phyloP scores from a whole-genome alignment of 2,329 filamentous ascomycete genomes.

The Leptographium lundbergii region DNA sequence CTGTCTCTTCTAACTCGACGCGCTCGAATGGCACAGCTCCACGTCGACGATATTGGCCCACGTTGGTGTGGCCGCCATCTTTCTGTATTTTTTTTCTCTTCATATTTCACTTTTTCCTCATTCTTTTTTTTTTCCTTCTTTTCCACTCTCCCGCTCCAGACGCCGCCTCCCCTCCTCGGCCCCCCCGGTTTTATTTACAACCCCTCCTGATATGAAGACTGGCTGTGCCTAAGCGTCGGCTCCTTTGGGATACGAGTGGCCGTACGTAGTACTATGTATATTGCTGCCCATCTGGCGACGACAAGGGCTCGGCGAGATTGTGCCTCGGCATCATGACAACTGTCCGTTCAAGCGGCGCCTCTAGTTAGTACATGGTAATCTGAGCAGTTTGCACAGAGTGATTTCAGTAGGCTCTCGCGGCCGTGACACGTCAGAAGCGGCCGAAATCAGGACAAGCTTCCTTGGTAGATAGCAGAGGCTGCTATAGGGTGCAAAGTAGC shows the following conservation, averaged over 20 bases:
- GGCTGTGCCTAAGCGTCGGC: too few relatives aligned
- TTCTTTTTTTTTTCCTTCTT: neutral
- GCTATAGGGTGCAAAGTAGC: too few relatives aligned
- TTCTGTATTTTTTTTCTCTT: neutral
- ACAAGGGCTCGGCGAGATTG: too few relatives aligned
- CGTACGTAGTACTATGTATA: too few relatives aligned
- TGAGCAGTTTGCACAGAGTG: neutral
- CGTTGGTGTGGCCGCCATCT: neutral
- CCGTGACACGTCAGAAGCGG: neutral
- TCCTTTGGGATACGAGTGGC: too few relatives aligned
- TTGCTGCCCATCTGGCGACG: too few relatives aligned
- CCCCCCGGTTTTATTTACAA: too few relatives aligned
- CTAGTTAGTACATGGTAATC: too few relatives aligned
- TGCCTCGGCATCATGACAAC: too few relatives aligned
- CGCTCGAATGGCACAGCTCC: neutral
- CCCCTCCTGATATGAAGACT: too few relatives aligned
- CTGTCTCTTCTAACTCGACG: neutral
- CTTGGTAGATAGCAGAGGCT: too few relatives aligned
- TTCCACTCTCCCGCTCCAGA: neutral
- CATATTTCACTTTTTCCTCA: neutral
- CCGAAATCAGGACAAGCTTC: neutral
- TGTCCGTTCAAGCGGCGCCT: too few relatives aligned
- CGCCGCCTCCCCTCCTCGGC: neutral
- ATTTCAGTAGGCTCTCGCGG: neutral
- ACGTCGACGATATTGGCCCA: neutral